phyloP scores from a whole-genome alignment of 2,329 filamentous ascomycete species.

The Nemania diffusa region DNA sequence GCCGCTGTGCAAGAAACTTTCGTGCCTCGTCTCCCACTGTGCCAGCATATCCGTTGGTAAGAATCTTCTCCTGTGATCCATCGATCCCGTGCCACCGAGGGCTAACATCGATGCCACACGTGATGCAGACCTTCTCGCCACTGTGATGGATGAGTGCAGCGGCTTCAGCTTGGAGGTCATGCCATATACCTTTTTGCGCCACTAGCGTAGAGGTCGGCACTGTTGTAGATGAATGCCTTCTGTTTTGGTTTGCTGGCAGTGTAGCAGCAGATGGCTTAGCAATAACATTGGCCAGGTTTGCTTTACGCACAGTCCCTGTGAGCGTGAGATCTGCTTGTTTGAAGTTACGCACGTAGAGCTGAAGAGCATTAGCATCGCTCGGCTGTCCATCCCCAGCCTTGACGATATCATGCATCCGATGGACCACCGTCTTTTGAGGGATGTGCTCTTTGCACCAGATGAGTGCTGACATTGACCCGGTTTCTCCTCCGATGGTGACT shows the following conservation, averaged over 20 bases:
- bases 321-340: constrained; percentile 93
- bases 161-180: constrained; percentile 45
- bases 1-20: constrained; percentile 68
- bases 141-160: constrained; percentile 49
- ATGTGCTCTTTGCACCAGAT: constrained; percentile 93
- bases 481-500: constrained; percentile 83
- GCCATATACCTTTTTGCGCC: constrained; percentile 41
- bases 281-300: constrained; percentile 76
- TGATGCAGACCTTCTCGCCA: constrained; percentile 68
- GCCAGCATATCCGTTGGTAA: constrained; percentile 63
- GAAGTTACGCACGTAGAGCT: constrained; percentile 87
- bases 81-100: constrained; percentile 77
- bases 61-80: constrained; percentile 61
- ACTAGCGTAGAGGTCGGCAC: constrained; percentile 43
- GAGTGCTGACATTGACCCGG: constrained; percentile 82
- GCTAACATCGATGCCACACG: constrained; percentile 75
- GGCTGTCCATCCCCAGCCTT: constrained; percentile 58
- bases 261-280: constrained; percentile 63
- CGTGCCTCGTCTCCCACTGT: constrained; percentile 65
- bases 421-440: constrained; percentile 76
- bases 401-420: constrained; percentile 81
- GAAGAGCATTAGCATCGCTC: constrained; percentile 71
- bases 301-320: constrained; percentile 93
- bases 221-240: constrained; percentile 67
- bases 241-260: constrained; percentile 55